Evolutionary conservation across 2,329 filamentous ascomycete genomes (phyloP).

Genomic region (Colletotrichum coccodes): DNA sequence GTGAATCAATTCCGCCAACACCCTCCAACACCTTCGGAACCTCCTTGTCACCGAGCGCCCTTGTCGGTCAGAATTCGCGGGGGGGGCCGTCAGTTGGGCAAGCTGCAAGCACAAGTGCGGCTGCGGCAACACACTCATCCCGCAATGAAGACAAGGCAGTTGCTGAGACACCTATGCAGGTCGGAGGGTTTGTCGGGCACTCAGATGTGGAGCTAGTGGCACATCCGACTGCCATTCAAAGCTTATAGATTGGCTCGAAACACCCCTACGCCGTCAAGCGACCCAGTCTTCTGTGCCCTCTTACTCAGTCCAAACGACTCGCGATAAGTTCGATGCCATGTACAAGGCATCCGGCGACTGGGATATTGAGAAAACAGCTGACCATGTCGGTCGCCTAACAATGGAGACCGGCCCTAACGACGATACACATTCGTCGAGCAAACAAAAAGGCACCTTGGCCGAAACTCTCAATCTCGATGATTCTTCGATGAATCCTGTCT

Average conservation of each 20-base stretch:
- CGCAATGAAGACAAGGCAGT: background rate
- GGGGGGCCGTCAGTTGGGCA: background rate
- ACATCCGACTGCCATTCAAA: no score
- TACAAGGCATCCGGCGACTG: background rate
- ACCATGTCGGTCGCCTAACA: background rate
- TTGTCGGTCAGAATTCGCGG: no score
- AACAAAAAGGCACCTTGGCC: background rate
- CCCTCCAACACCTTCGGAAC: background rate
- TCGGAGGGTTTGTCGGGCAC: no score
- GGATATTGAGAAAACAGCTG: background rate
- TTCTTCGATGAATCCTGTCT: slow-evolving; percentile 4
- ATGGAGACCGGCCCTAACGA: background rate
- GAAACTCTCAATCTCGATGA: slow-evolving; percentile 13
- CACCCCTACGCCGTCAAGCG: background rate
- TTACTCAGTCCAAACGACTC: background rate
- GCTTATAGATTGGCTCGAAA: background rate
- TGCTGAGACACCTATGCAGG: background rate
- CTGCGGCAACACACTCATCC: background rate
- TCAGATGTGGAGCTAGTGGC: background rate
- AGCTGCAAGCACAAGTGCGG: background rate
- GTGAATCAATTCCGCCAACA: background rate
- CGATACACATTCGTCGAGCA: background rate
- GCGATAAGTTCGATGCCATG: background rate
- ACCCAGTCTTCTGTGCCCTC: background rate
- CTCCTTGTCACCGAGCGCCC: background rate